Evolutionary conservation across 139 green algal genomes (phyloP), one percentile per base, ranked within the genome.

Genomic region (Chlorella sp.): DNA sequence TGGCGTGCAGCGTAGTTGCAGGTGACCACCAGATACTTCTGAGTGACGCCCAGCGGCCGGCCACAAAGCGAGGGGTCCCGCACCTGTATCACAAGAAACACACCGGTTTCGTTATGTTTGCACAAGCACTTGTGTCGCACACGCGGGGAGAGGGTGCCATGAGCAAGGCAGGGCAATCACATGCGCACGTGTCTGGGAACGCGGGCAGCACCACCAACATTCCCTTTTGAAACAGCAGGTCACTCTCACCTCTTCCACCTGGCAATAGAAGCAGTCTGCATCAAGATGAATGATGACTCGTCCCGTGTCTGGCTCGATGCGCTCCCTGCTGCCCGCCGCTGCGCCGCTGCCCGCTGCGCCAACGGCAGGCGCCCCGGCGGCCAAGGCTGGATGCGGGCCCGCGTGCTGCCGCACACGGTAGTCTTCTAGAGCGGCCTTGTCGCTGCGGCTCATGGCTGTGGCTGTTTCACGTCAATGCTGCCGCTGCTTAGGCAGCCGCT

Each of bases 11-110:
- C 37, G 40, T 98, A 99, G 88, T 97, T 98, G 86, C 89, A 95
- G 0, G 96, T 98, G 22, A 98, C 93, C 26, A 97, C 79, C 15
- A 97, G 87, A 64, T 94, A 96, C 90, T 98, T 97, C 71, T 98
- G 96, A 0, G 97, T 98, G 15, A 98, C 91, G 9, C 86, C 93
- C 86, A 92, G 26, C 37, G 89, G 90, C 12, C 83, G 39, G 69
- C 68, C 22, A 18, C 42, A 36, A 11, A 93, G 81, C 24, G 48
- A 48, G 11, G 86, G 86, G 78, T 97, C 92, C 14, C 94, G 92
- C 9, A 94, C 37, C 91, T 98, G 94, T 89, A 97, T n/a, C n/a
- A n/a, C n/a, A n/a, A n/a, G n/a, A n/a, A n/a, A n/a, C n/a, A n/a
- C n/a, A n/a, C n/a, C n/a, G n/a, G n/a, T n/a, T n/a, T n/a, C n/a